Evolutionary conservation across 345 rosid species (phyloP).

Genomic region (Raphanus raphanistrum): DNA sequence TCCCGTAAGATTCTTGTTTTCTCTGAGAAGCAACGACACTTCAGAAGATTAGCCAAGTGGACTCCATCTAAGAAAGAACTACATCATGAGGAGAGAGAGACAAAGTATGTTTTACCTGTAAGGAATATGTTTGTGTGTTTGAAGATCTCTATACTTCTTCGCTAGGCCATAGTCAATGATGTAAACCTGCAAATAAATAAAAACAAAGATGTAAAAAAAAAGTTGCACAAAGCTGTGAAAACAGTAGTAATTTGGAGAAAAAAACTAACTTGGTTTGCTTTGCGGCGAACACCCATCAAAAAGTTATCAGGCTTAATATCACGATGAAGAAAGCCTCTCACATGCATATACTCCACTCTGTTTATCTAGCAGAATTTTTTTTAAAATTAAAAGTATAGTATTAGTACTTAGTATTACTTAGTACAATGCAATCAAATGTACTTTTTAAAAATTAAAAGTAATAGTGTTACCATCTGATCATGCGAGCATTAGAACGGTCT

Average conservation of each 20-base stretch:
- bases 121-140: conserved; percentile 45
- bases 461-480: conserved; percentile 61
- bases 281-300: conserved; percentile 94
- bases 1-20: conserved; percentile 95
- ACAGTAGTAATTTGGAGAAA: background rate
- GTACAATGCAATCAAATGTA: no score
- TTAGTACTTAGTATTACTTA: no score
- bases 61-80: conserved; percentile 3
- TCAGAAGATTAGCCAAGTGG: background rate
- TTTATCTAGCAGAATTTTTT: conserved; percentile 54
- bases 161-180: conserved; percentile 45
- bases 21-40: conserved; percentile 52
- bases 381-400: no score
- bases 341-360: conserved; percentile 95
- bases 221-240: background rate
- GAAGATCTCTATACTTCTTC: conserved; percentile 43
- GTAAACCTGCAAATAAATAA: conserved; percentile 35
- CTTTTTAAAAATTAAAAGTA: no score
- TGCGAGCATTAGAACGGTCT: conserved; percentile 91
- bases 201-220: background rate
- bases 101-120: conserved; percentile 29
- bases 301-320: conserved; percentile 98
- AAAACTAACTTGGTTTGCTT: conserved; percentile 82
- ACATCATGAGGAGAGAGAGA: background rate
- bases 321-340: conserved; percentile 91